Conservation (phyloP, 352 stramenopile genomes). For the Thalassiosira mediterranea region DNA sequence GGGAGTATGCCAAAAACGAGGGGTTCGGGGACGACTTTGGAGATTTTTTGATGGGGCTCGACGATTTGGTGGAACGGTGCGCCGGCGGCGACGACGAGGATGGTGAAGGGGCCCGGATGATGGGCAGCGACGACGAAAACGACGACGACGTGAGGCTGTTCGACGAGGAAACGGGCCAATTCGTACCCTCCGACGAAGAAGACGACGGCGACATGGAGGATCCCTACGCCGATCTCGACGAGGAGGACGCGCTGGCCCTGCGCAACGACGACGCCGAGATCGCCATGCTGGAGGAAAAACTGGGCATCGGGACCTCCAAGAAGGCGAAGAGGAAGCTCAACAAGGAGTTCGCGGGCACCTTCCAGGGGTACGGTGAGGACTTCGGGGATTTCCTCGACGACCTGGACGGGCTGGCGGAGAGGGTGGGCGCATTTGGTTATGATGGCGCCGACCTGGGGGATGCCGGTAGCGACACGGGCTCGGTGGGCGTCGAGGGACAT, state of each 20-base stretch:
- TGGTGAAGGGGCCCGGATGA: conserved; percentile 1
- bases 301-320: conserved; percentile 48
- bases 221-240: conserved; percentile 60
- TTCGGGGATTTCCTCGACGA: conserved; percentile 82
- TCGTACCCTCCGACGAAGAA: conserved; percentile 49
- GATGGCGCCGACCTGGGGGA: neutral
- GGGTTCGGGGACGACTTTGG: conserved; percentile 82
- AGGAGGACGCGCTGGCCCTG: conserved; percentile 56
- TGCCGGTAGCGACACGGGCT: too few relatives aligned
- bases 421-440: neutral
- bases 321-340: conserved; percentile 68
- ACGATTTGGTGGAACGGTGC: conserved; percentile 61
- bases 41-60: conserved; percentile 78
- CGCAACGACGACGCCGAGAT: conserved; percentile 76
- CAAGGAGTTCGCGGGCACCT: conserved; percentile 71
- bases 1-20: conserved; percentile 78
- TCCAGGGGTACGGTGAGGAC: conserved; percentile 77
- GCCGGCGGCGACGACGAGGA: conserved; percentile 15
- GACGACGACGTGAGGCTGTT: conserved; percentile 31
- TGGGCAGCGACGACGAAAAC: conserved; percentile 12
- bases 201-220: conserved; percentile 35
- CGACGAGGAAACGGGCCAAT: too few relatives aligned
- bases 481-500: conserved; percentile 2
- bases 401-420: conserved; percentile 61
- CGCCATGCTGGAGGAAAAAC: conserved; percentile 60